Evolutionary conservation across 2,329 filamentous ascomycete genomes (phyloP), one percentile per base, ranked within the genome.

Genomic region (Monosporascus sp.): DNA sequence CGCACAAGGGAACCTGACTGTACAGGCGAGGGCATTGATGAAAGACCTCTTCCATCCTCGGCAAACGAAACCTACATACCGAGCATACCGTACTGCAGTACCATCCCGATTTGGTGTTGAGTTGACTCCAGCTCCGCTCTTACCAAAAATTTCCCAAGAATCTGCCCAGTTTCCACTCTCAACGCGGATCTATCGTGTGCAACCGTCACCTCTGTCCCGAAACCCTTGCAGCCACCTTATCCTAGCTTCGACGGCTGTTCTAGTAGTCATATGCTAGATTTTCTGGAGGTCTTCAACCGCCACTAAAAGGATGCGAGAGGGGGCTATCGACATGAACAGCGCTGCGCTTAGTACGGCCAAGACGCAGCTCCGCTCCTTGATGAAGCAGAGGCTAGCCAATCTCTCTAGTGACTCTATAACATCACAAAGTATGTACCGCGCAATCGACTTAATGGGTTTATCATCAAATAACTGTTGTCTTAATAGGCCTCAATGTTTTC

Each of bases 281-380:
- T 35, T 43, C 9, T 47, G 44, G 39, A 51, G 35, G 11, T 14
- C 38, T 55, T 44, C 38, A 44, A 25, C 37, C 49, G 53, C 25
- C 51, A 27, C 37, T 37, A 6, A 47, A 54, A 61, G 38, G 38
- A 65, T 64, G 62, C 52, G 59, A 37, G 57, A 60, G 22, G 55
- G 55, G 44, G 52, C 57, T 18, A 27, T 46, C 49, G 60, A 62
- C 38, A 68, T 68, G 67, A 68, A 64, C 46, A 59, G 61, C 20
- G 52, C 63, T 35, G 54, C 81, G 49, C 71, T 91, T 52, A 78
- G 78, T 58, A 76, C 79, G 53, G 84, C 88, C 45, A 96, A 96
- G 74, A 85, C 87, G 66, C 85, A 89, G 62, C 75, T 96, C 56
- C 81, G 92, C 53, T 77, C 76, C 57, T 72, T 80, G 50, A 87